phyloP scores from a whole-genome alignment of 2,329 filamentous ascomycete genomes.

The Cladosporium sphaerospermum region DNA sequence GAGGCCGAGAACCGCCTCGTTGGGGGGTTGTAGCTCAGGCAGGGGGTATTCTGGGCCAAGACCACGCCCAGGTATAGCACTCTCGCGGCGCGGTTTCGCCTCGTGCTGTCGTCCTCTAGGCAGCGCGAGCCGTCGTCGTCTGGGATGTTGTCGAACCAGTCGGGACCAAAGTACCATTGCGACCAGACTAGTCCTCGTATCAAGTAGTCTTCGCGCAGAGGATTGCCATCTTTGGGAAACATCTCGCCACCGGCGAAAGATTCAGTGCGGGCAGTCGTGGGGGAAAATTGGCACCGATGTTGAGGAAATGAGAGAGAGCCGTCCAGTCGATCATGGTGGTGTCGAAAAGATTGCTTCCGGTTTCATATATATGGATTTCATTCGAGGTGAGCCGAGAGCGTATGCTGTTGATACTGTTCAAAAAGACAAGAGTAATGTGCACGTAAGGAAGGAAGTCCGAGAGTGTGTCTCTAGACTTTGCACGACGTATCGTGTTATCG shows the following conservation, averaged over 20 bases:
- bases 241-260: slow-evolving; percentile 25
- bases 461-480: slow-evolving; percentile 36
- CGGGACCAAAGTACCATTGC: slow-evolving; percentile 51
- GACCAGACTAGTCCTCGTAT: slow-evolving; percentile 59
- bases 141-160: slow-evolving; percentile 56
- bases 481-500: slow-evolving; percentile 6
- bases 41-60: slow-evolving; percentile 4
- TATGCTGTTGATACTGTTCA: slow-evolving; percentile 34
- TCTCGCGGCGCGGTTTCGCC: slow-evolving; percentile 33
- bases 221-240: slow-evolving; percentile 43
- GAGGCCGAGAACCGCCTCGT: slow-evolving; percentile 6
- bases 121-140: slow-evolving; percentile 65
- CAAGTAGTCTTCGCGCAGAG: slow-evolving; percentile 63
- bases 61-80: slow-evolving; percentile 5
- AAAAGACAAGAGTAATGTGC: slow-evolving; percentile 56
- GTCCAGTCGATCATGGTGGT: slow-evolving; percentile 40
- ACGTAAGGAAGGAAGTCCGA: slow-evolving; percentile 52
- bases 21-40: slow-evolving; percentile 1
- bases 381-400: slow-evolving; percentile 12
- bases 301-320: slow-evolving; percentile 46
- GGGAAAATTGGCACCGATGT: slow-evolving; percentile 40
- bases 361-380: too few relatives aligned
- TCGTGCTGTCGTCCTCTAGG: slow-evolving; percentile 50
- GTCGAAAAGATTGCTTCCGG: slow-evolving; percentile 9
- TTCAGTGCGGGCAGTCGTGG: slow-evolving; percentile 32